Evolutionary conservation across 805 yeast genomes (phyloP).

Genomic region (Yarrowia osloensis): DNA sequence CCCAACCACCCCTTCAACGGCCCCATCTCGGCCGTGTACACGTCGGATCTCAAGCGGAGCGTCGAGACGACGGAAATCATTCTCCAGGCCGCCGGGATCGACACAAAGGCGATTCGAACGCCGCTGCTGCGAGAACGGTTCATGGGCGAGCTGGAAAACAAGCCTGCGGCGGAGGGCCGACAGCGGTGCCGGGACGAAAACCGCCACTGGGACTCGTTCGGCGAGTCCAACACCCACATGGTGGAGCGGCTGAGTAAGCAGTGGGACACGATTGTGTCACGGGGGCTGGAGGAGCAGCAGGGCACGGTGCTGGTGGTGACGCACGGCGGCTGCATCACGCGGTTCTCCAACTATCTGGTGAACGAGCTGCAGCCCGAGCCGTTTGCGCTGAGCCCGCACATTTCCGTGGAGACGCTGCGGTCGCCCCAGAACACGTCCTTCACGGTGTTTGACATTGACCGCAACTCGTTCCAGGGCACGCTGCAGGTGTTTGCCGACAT

Average conservation of each 20-base stretch:
- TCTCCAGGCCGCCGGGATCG: conserved; percentile 35
- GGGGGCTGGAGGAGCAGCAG: conserved; percentile 42
- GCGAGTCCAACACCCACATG: conserved; percentile 54
- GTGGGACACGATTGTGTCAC: conserved; percentile 49
- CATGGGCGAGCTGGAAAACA: conserved; percentile 82
- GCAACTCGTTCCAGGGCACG: conserved; percentile 35
- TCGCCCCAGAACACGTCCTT: conserved; percentile 79
- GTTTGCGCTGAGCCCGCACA: conserved; percentile 46
- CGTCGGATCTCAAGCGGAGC: conserved; percentile 53
- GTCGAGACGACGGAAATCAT: conserved; percentile 56
- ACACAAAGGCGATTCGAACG: conserved; percentile 33
- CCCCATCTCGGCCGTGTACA: conserved; percentile 42
- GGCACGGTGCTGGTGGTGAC: conserved; percentile 56
- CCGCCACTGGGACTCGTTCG: conserved; percentile 59
- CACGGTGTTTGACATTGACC: conserved; percentile 61
- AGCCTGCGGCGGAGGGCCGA: conserved; percentile 66
- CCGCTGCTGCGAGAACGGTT: conserved; percentile 63
- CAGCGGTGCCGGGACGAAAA: conserved; percentile 56
- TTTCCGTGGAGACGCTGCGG: conserved; percentile 47
- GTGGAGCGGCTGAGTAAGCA: conserved; percentile 51
- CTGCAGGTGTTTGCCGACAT: conserved; percentile 18
- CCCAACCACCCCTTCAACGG: not conserved
- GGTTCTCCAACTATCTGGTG: conserved; percentile 55
- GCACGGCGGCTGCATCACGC: conserved; percentile 81
- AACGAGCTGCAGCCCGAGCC: conserved; percentile 38